Percentiles rank a stretch among this genome's conserved stretches.
phyloP scores from a whole-genome alignment of 169 alveolate genomes.

The Hepatocystis sp. region DNA sequence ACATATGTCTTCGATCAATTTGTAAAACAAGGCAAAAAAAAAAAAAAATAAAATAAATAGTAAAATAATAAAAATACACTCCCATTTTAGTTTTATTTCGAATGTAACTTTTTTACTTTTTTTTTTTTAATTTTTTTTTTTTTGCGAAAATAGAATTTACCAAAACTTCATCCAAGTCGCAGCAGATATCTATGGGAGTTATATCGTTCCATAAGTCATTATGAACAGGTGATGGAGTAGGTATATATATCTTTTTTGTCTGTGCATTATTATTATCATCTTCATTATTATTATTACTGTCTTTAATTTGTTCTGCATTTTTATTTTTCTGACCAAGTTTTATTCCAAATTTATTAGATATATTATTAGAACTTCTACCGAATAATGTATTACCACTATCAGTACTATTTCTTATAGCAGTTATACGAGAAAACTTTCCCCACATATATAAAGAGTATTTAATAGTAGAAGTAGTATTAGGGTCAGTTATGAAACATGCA shows the following conservation, averaged over 20 bases:
- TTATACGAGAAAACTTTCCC: conserved; percentile 62
- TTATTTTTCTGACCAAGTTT: conserved; percentile 24
- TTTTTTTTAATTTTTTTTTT: too few species aligned
- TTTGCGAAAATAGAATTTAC: conserved; percentile 6
- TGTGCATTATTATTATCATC: not conserved
- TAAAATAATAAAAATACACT: not conserved
- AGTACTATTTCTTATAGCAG: not conserved
- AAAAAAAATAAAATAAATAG: too few species aligned
- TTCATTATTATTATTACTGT: not conserved
- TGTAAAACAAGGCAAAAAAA: too few species aligned
- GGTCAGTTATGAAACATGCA: conserved; percentile 51
- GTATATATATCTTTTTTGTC: conserved; percentile 38
- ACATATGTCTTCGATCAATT: not conserved
- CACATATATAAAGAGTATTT: conserved; percentile 64
- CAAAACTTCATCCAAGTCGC: conserved; percentile 73
- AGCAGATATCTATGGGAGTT: conserved; percentile 51
- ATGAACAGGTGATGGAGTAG: conserved; percentile 64
- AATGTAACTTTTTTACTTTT: not conserved
- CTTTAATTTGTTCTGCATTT: not conserved
- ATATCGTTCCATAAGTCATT: conserved; percentile 38
- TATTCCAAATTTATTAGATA: conserved; percentile 42
- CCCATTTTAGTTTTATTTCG: not conserved
- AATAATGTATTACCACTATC: not conserved
- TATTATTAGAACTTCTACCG: conserved; percentile 1
- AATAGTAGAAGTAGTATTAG: not conserved